Evolutionary conservation across 352 stramenopile genomes (phyloP), one percentile per base, ranked within the genome.

Genomic region (Aphanomyces astaci): DNA sequence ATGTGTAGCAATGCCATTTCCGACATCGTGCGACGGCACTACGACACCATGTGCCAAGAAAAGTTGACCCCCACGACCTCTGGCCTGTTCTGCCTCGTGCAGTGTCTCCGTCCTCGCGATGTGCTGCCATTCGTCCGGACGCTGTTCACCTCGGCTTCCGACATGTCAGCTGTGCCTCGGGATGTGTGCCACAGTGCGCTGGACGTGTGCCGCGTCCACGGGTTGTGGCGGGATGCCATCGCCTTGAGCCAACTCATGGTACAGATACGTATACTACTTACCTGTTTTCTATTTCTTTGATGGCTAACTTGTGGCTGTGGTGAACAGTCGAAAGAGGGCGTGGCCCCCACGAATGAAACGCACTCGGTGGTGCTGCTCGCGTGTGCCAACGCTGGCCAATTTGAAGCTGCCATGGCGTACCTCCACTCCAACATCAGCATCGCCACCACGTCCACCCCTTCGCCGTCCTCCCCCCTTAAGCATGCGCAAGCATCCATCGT

Each of bases 351-450:
- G 11, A 28, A 30, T 15, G 30, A 62, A 22, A 68, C 43, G 25
- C 43, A 68, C 27, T 19, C 19, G 5, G 17, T 48, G 4, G 49
- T 60, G 5, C 31, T 68, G 4, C 17, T 68, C 19, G 49, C 62
- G n/a, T 68, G 62, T 24, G 62, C 62, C 1, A 59, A 59, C 4
- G 62, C 31, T 22, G 39, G 39, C 17, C 25, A 59, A 27, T 59
- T 49, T 45, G n/a, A 45, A 36, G n/a, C 9, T 11, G 62, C 62
- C 28, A 68, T 68, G 62, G 3, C 13, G 10, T 68, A 56, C 51
- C 27, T 68, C 13, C 17, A 36, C 9, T 32, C 25, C 9, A n/a
- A 40, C 27, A 22, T 39, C n/a, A n/a, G n/a, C n/a, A n/a, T 15
- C 15, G 36, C 36, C 7, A 43, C 36, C 7, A 43, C 36, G 15